These are phyloP conservation scores for Monosporozyma unispora DNA, from an alignment of 805 yeast genomes.

Conservation along the genomic window DNA sequence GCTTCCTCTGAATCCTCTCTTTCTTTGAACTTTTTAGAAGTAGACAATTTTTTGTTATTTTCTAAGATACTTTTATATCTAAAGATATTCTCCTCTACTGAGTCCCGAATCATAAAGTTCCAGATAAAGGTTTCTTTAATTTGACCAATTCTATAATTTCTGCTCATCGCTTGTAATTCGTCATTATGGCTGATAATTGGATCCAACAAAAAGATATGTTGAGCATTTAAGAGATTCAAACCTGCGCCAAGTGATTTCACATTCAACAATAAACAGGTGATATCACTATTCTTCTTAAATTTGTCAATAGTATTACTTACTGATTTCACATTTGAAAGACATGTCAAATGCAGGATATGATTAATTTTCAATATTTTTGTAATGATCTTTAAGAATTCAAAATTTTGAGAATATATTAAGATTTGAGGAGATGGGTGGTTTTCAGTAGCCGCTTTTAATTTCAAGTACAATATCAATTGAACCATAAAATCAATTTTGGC, in stretches of 20 bases:
- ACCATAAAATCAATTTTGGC: conserved; percentile 81
- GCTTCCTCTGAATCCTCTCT: not conserved
- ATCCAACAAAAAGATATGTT: conserved; percentile 85
- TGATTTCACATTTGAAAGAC: conserved; percentile 39
- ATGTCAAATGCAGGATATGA: conserved; percentile 37
- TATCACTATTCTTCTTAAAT: conserved; percentile 49
- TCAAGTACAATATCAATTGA: conserved; percentile 58
- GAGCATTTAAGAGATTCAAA: conserved; percentile 81
- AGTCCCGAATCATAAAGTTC: conserved; percentile 76
- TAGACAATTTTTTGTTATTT: conserved; percentile 9
- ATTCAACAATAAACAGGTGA: conserved; percentile 80
- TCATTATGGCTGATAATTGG: conserved; percentile 82
- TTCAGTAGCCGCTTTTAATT: conserved; percentile 37
- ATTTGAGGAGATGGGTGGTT: conserved; percentile 48
- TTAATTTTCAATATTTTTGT: conserved; percentile 56
- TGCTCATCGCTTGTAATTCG: conserved; percentile 84
- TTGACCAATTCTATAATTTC: conserved; percentile 92
- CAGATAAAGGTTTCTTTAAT: conserved; percentile 73
- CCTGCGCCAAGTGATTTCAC: conserved; percentile 89
- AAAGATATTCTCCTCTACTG: conserved; percentile 85
- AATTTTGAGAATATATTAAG: conserved; percentile 85
- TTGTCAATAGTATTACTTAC: conserved; percentile 30
- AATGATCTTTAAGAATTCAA: conserved; percentile 57
- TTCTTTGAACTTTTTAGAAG: not conserved
- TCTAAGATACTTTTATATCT: conserved; percentile 26